Percentiles rank a stretch among this genome's conserved stretches.
These are phyloP conservation scores for Trichaptum fuscoviolaceum DNA, from an alignment of 768 basidiomycete species.

Conservation along the genomic window DNA sequence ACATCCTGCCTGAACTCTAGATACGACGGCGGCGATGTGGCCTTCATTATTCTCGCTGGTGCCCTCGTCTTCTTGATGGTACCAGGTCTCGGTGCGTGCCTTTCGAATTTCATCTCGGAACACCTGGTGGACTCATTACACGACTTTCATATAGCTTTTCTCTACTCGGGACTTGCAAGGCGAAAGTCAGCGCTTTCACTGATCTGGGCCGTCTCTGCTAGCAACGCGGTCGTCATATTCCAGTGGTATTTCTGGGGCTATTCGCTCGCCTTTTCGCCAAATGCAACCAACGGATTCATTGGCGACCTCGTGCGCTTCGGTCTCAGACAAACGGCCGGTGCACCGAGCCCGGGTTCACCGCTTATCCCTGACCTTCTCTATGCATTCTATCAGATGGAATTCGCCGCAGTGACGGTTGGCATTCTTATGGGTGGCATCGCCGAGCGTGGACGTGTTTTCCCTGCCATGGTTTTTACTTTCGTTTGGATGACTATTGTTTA, in stretches of 20 bases:
- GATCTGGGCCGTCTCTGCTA: slow-evolving; percentile 70
- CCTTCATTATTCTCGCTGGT: slow-evolving; percentile 64
- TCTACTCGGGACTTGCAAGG: slow-evolving; percentile 68
- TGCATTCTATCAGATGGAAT: slow-evolving; percentile 85
- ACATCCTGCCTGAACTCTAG: slow-evolving; percentile 25
- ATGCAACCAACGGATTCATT: slow-evolving; percentile 70
- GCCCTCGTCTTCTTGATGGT: slow-evolving; percentile 76
- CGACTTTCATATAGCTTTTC: slow-evolving; percentile 43
- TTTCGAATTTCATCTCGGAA: slow-evolving; percentile 13
- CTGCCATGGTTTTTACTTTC: slow-evolving; percentile 77
- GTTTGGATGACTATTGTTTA: slow-evolving; percentile 85
- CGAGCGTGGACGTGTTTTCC: slow-evolving; percentile 80
- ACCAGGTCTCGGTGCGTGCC: slow-evolving; percentile 54
- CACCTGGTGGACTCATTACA: slow-evolving; percentile 7
- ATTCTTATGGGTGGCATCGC: slow-evolving; percentile 79
- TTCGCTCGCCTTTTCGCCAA: slow-evolving; percentile 75
- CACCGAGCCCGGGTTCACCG: slow-evolving; percentile 73
- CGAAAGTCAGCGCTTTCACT: slow-evolving; percentile 67
- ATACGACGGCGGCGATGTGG: slow-evolving; percentile 66
- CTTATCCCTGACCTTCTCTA: slow-evolving; percentile 80
- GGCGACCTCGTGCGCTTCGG: slow-evolving; percentile 80
- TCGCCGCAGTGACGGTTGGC: slow-evolving; percentile 73
- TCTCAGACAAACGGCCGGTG: slow-evolving; percentile 60
- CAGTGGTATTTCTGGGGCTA: slow-evolving; percentile 86
- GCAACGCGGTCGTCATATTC: slow-evolving; percentile 71